phyloP scores from a whole-genome alignment of 805 yeast genomes.

The Komagataella ulmi region DNA sequence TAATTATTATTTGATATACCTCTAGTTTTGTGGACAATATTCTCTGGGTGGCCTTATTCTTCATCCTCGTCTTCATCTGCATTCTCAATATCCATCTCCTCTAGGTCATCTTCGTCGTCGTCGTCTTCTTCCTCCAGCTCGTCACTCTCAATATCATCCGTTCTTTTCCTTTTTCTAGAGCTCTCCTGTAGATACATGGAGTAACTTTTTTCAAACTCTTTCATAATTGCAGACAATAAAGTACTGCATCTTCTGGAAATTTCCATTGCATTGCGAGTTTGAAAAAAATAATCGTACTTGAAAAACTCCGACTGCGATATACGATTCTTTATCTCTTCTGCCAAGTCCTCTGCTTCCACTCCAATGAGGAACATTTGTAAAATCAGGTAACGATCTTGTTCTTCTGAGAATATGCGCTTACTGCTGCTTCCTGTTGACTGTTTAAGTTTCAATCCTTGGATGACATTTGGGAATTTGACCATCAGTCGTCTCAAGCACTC shows the following conservation, averaged over 20 bases:
- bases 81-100: not conserved
- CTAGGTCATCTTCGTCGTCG: not conserved
- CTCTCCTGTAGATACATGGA: not conserved
- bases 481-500: constrained; percentile 20
- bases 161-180: constrained; percentile 1
- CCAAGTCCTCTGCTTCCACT: constrained; percentile 62
- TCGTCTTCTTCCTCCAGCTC: not conserved
- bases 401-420: constrained; percentile 65
- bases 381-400: constrained; percentile 80
- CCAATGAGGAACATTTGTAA: constrained; percentile 75
- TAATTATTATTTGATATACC: not conserved
- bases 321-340: constrained; percentile 65
- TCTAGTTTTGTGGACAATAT: not conserved
- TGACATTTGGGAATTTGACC: constrained; percentile 71
- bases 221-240: constrained; percentile 57
- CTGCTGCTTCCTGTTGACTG: constrained; percentile 57
- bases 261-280: constrained; percentile 67
- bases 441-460: constrained; percentile 60
- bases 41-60: not conserved
- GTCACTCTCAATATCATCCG: not conserved
- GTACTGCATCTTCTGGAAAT: constrained; percentile 73
- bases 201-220: constrained; percentile 36
- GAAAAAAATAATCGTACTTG: constrained; percentile 79
- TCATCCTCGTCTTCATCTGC: not conserved
- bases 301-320: constrained; percentile 66